phyloP scores from a whole-genome alignment of 495 filamentous ascomycete genomes.

The Xylaria venustula region DNA sequence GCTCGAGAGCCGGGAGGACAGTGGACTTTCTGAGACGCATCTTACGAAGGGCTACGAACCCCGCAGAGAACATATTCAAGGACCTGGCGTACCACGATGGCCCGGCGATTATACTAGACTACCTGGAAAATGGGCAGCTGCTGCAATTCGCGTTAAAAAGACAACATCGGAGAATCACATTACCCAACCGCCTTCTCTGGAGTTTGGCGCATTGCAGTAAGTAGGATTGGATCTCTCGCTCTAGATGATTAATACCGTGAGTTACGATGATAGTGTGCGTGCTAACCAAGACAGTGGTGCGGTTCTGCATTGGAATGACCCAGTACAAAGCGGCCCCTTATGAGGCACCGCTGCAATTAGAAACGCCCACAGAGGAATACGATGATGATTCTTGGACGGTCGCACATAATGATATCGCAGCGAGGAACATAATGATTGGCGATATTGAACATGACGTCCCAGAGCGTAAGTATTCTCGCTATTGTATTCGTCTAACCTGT shows the following conservation, averaged over 20 bases:
- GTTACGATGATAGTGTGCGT: neutral
- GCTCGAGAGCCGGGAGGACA: neutral
- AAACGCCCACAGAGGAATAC: neutral
- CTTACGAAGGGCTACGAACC: neutral
- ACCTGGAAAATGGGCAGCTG: neutral
- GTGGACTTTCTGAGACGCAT: neutral
- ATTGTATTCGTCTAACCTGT: no score
- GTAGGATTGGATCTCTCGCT: neutral
- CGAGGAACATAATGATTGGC: neutral
- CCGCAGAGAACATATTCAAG: neutral
- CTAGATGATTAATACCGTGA: no score
- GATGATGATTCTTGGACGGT: neutral
- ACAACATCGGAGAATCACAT: neutral
- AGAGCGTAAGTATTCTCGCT: neutral
- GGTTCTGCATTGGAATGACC: neutral
- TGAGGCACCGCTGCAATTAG: neutral
- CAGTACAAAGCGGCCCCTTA: neutral
- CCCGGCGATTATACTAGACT: neutral
- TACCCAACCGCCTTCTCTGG: conserved; percentile 1
- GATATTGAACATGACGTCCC: neutral
- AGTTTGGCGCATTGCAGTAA: neutral
- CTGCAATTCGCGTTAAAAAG: neutral
- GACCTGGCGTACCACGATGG: neutral
- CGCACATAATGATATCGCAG: neutral
- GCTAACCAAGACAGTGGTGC: neutral